Conservation (phyloP, 2,329 filamentous ascomycete species). For the Fonsecaea multimorphosa region DNA sequence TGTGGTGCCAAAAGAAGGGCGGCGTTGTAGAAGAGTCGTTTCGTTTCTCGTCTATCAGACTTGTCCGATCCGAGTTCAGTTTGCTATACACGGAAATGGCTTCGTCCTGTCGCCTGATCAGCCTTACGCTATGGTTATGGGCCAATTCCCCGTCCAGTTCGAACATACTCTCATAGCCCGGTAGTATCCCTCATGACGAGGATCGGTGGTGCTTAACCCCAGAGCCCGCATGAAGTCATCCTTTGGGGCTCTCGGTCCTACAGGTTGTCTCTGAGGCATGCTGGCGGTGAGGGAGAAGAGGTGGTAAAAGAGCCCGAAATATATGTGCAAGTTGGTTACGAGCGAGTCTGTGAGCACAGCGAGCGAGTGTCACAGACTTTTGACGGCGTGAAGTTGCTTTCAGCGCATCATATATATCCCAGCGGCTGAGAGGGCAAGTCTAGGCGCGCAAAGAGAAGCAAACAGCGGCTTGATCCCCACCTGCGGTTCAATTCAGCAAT, state of each 20-base stretch:
- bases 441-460: constrained; percentile 27
- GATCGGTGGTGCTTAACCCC: constrained; percentile 49
- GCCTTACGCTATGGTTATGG: not conserved
- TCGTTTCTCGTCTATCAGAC: constrained; percentile 50
- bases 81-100: constrained; percentile 52
- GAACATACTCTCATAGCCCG: constrained; percentile 53
- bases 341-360: constrained; percentile 34
- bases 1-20: constrained; percentile 56
- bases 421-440: constrained; percentile 11
- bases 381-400: constrained; percentile 27
- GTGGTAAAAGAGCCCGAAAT: constrained; percentile 35
- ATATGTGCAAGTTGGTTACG: constrained; percentile 36
- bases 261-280: constrained; percentile 36
- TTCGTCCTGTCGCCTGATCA: constrained; percentile 47
- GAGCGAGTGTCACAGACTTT: constrained; percentile 37
- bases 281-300: constrained; percentile 29
- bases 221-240: constrained; percentile 56
- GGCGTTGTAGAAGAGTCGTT: constrained; percentile 47
- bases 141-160: not conserved
- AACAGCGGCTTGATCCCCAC: constrained; percentile 32
- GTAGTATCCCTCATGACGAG: constrained; percentile 53
- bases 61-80: constrained; percentile 49
- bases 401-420: constrained; percentile 36
- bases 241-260: constrained; percentile 52
- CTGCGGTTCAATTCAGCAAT: constrained; percentile 11